Conservation (phyloP, 2,329 filamentous ascomycete genomes). For the Sphaerulina populicola region DNA sequence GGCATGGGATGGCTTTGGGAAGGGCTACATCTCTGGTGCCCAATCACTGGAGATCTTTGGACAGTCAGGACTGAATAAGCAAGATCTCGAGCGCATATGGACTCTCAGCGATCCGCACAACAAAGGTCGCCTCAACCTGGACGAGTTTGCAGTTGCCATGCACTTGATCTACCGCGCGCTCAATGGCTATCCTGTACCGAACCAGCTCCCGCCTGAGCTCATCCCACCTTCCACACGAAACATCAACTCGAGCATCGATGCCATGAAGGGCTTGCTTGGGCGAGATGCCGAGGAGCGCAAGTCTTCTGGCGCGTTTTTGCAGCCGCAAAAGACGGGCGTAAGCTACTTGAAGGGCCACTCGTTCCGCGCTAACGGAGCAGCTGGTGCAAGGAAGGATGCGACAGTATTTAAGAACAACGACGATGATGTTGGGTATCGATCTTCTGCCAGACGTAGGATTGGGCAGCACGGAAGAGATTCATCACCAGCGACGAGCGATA, state of each 20-base stretch:
- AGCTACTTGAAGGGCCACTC: conserved; percentile 96
- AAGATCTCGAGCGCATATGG: conserved; percentile 87
- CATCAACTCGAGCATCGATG: conserved; percentile 83
- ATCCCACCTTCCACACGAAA: conserved; percentile 92
- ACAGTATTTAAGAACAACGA: conserved; percentile 97
- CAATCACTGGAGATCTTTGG: conserved; percentile 96
- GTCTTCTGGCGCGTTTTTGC: conserved; percentile 76
- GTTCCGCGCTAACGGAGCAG: conserved; percentile 55
- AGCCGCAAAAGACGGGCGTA: conserved; percentile 94
- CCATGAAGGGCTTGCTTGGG: conserved; percentile 80
- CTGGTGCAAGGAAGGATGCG: conserved; percentile 71
- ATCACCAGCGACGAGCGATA: conserved; percentile 60
- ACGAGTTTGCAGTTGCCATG: conserved; percentile 98
- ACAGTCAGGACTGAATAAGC: conserved; percentile 85
- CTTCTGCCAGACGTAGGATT: conserved; percentile 80
- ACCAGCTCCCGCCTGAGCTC: conserved; percentile 78
- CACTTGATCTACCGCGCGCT: conserved; percentile 96
- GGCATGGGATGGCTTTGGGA: conserved; percentile 90
- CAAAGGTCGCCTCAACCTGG: conserved; percentile 85
- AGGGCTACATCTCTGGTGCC: conserved; percentile 83
- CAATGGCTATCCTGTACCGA: conserved; percentile 88
- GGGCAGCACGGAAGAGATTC: conserved; percentile 62
- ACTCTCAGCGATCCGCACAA: conserved; percentile 90
- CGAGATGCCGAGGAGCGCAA: conserved; percentile 86
- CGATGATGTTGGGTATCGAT: conserved; percentile 74